A percentile compares a stretch with the other conserved stretches of the same genome.
phyloP scores from a whole-genome alignment of 352 stramenopile species.

The Bremia lactucae region DNA sequence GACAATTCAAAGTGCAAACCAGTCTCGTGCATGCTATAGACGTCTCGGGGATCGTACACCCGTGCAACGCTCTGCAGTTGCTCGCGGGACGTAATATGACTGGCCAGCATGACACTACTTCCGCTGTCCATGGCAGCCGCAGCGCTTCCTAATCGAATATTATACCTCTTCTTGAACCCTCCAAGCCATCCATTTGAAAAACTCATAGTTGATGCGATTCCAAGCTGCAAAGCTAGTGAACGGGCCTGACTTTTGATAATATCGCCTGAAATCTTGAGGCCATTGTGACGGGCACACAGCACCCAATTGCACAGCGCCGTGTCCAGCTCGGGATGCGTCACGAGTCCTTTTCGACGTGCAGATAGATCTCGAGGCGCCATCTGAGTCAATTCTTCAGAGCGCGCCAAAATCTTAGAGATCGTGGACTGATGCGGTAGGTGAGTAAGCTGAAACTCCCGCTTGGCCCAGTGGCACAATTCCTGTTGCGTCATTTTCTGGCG shows the following conservation, averaged over 20 bases:
- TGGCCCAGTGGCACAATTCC: constrained; percentile 50
- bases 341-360: constrained; percentile 26
- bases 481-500: constrained; percentile 53
- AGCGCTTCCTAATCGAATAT: constrained; percentile 32
- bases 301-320: constrained; percentile 56
- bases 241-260: constrained; percentile 53
- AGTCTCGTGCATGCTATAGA: constrained; percentile 51
- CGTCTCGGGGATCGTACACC: constrained; percentile 32
- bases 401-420: constrained; percentile 54
- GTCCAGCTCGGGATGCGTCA: constrained; percentile 48
- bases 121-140: constrained; percentile 14
- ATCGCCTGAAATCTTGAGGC: constrained; percentile 42
- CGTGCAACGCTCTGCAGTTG: constrained; percentile 29
- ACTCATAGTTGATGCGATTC: constrained; percentile 33
- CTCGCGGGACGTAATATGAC: constrained; percentile 10
- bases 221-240: constrained; percentile 27
- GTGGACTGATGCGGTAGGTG: constrained; percentile 50
- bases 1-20: constrained; percentile 41
- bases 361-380: constrained; percentile 37
- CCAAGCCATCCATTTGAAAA: constrained; percentile 60
- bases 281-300: constrained; percentile 31
- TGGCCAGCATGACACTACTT: constrained; percentile 5
- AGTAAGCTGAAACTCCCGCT: constrained; percentile 42
- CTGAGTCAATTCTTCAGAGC: constrained; percentile 31
- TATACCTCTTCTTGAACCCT: constrained; percentile 56